Conservation (phyloP, 305 asterid species). For the Solanum chacoense region DNA sequence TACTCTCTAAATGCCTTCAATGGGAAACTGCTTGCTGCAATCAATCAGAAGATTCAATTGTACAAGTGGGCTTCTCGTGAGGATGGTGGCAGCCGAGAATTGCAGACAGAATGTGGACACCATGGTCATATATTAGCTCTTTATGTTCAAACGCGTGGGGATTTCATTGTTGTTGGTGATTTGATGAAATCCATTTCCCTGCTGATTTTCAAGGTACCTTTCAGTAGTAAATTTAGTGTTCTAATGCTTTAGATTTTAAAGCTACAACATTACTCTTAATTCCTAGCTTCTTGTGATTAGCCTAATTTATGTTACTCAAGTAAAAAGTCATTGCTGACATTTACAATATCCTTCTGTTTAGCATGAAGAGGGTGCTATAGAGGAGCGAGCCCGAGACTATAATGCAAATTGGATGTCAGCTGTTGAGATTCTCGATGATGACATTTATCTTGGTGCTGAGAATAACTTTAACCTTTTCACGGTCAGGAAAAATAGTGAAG, state of each 20-base stretch:
- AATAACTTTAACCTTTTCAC: slow-evolving; percentile 81
- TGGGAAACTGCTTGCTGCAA: slow-evolving; percentile 94
- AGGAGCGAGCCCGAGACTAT: slow-evolving; percentile 95
- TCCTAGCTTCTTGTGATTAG: neutral
- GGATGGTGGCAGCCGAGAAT: slow-evolving; percentile 78
- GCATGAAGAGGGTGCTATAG: slow-evolving; percentile 99
- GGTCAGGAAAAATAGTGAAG: slow-evolving; percentile 88
- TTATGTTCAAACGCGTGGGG: slow-evolving; percentile 95
- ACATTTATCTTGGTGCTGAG: slow-evolving; percentile 87
- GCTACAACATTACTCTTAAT: neutral
- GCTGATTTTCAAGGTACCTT: slow-evolving; percentile 80
- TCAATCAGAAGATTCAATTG: slow-evolving; percentile 93
- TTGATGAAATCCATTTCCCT: slow-evolving; percentile 95
- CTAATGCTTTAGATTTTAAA: neutral
- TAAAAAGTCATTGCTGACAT: neutral
- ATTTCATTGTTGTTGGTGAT: slow-evolving; percentile 96
- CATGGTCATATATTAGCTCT: slow-evolving; percentile 99
- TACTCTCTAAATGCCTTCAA: slow-evolving; percentile 91
- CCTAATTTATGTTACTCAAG: neutral
- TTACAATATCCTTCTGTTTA: slow-evolving; percentile 10
- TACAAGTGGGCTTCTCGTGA: slow-evolving; percentile 95
- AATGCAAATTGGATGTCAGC: slow-evolving; percentile 99
- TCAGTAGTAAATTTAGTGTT: neutral
- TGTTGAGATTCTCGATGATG: slow-evolving; percentile 92
- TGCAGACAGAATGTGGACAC: slow-evolving; percentile 98